These are phyloP conservation scores for Xylogone sp. DNA, from an alignment of 2,329 filamentous ascomycete genomes.

Conservation along the genomic window DNA sequence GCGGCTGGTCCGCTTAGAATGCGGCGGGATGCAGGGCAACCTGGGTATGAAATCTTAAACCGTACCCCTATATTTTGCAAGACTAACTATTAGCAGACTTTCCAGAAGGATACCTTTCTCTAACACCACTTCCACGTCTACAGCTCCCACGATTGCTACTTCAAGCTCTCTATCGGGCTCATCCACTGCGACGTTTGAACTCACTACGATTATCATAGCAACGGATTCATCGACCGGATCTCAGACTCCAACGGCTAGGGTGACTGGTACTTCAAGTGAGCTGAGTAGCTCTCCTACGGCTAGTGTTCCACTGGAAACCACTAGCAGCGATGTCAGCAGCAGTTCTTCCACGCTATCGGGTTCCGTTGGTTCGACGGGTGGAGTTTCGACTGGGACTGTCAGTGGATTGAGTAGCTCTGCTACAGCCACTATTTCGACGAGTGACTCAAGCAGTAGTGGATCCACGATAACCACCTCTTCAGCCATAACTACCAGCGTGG, in stretches of 20 bases:
- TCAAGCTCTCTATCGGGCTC: neutral
- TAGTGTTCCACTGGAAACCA: too few relatives aligned
- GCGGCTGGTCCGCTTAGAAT: neutral
- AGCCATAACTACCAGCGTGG: neutral
- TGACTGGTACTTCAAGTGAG: neutral
- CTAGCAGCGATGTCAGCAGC: too few relatives aligned
- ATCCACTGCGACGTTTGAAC: neutral
- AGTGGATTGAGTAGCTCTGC: neutral
- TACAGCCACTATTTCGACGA: neutral
- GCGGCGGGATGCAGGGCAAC: neutral
- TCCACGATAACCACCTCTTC: too few relatives aligned
- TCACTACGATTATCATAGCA: neutral
- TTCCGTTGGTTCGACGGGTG: too few relatives aligned
- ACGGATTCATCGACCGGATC: neutral
- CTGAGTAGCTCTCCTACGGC: neutral
- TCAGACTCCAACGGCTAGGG: neutral
- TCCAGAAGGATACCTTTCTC: neutral
- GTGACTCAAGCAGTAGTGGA: neutral
- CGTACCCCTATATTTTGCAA: too few relatives aligned
- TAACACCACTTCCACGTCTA: constrained; percentile 10
- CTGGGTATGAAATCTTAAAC: neutral
- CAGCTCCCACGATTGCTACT: constrained; percentile 5
- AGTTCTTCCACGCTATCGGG: too few relatives aligned
- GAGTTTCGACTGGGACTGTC: neutral
- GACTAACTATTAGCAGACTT: neutral